These are phyloP conservation scores for Fusarium musae DNA, from an alignment of 2,329 filamentous ascomycete species.

Conservation along the genomic window DNA sequence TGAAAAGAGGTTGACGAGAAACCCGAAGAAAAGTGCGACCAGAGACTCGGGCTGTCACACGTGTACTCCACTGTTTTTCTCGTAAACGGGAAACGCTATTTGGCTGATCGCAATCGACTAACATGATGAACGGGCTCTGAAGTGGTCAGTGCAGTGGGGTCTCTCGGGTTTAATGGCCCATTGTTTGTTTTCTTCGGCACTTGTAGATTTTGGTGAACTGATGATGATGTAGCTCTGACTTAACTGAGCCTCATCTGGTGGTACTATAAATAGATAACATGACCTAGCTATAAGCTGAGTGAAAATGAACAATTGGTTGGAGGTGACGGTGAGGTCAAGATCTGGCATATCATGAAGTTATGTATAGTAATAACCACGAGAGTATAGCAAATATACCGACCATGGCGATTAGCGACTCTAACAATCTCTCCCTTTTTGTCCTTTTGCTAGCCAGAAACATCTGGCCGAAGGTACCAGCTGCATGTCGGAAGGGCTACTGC, in stretches of 20 bases:
- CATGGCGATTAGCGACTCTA: too few relatives aligned
- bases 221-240: not conserved
- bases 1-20: not conserved
- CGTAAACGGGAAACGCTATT: too few relatives aligned
- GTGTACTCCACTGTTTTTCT: not conserved
- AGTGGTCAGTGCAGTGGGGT: not conserved
- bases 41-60: not conserved
- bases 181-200: not conserved
- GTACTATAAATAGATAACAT: not conserved
- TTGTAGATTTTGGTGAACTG: not conserved
- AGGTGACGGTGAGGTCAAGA: too few relatives aligned
- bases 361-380: too few relatives aligned
- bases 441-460: too few relatives aligned
- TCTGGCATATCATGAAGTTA: too few relatives aligned
- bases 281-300: not conserved
- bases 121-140: not conserved
- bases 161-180: not conserved
- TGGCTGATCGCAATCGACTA: not conserved
- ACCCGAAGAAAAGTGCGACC: not conserved
- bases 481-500: too few relatives aligned
- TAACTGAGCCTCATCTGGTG: not conserved
- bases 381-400: too few relatives aligned
- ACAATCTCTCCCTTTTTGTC: too few relatives aligned
- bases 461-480: too few relatives aligned
- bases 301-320: too few relatives aligned